Conservation (phyloP, 2,329 filamentous ascomycete species). For the Aspergillus calidoustus region DNA sequence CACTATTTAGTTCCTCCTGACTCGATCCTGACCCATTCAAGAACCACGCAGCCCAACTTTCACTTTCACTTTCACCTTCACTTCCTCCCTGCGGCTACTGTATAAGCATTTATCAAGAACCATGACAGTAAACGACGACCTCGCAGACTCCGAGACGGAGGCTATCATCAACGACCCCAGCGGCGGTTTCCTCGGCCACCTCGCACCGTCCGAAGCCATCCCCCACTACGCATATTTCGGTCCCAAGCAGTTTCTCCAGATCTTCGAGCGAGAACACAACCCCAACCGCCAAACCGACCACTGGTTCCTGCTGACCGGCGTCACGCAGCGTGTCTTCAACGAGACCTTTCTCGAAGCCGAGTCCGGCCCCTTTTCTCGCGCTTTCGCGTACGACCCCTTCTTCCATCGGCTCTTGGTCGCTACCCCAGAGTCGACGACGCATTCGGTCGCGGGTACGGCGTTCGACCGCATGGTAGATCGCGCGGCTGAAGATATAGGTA, state of each 20-base stretch:
- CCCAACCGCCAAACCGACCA: background rate
- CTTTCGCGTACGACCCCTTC: background rate
- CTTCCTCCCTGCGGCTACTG: no score
- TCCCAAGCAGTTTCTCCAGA: background rate
- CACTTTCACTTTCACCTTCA: no score
- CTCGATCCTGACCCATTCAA: no score
- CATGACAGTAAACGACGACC: no score
- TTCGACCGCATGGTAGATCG: background rate
- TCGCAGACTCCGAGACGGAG: no score
- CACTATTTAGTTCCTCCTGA: no score
- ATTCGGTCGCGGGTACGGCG: background rate
- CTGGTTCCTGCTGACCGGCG: background rate
- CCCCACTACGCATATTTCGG: background rate
- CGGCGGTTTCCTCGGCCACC: conserved; percentile 1
- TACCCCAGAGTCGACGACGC: background rate
- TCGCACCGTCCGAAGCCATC: background rate
- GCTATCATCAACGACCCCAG: background rate
- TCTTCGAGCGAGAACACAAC: background rate
- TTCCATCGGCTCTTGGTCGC: background rate
- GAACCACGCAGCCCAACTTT: no score
- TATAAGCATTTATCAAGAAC: no score
- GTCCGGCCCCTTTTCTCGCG: background rate
- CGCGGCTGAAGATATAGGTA: background rate
- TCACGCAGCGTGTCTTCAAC: background rate
- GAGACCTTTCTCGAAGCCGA: background rate